Evolutionary conservation across 2,329 filamentous ascomycete genomes (phyloP).

Genomic region (Leptographium wingfieldii): DNA sequence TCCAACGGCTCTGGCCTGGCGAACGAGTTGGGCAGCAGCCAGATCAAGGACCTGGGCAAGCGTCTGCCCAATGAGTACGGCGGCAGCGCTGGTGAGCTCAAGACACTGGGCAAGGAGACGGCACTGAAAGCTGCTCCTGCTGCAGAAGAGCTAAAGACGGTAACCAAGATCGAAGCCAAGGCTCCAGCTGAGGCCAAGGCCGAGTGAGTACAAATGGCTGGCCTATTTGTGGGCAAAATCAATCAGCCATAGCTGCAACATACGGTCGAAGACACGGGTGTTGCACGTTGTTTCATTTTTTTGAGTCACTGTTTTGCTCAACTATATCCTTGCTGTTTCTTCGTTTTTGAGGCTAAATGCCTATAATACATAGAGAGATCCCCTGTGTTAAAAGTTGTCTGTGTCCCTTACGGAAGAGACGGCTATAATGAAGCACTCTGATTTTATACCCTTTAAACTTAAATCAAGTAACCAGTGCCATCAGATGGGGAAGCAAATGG

Average conservation of each 20-base stretch:
- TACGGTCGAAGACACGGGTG: background rate
- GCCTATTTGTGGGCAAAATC: background rate
- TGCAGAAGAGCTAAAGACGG: background rate
- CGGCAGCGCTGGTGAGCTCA: slow-evolving; percentile 43
- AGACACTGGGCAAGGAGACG: slow-evolving; percentile 14
- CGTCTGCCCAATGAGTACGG: slow-evolving; percentile 68
- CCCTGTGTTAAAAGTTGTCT: background rate
- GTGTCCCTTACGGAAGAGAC: background rate
- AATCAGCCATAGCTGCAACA: background rate
- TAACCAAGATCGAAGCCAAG: background rate
- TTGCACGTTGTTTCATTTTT: background rate
- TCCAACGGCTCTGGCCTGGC: slow-evolving; percentile 59
- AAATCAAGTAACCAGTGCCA: background rate
- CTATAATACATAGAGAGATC: background rate
- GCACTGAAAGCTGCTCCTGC: slow-evolving; percentile 10
- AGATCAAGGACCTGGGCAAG: slow-evolving; percentile 45
- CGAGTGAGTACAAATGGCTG: background rate
- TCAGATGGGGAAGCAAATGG: no score
- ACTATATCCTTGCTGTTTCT: background rate
- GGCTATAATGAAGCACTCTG: background rate
- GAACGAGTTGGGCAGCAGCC: slow-evolving; percentile 36
- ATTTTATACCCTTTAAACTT: background rate
- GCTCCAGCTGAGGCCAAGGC: background rate
- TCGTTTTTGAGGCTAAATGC: background rate
- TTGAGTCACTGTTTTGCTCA: background rate